phyloP scores from a whole-genome alignment of 1,284 basidiomycete genomes.

The Apiotrichum montevideense region DNA sequence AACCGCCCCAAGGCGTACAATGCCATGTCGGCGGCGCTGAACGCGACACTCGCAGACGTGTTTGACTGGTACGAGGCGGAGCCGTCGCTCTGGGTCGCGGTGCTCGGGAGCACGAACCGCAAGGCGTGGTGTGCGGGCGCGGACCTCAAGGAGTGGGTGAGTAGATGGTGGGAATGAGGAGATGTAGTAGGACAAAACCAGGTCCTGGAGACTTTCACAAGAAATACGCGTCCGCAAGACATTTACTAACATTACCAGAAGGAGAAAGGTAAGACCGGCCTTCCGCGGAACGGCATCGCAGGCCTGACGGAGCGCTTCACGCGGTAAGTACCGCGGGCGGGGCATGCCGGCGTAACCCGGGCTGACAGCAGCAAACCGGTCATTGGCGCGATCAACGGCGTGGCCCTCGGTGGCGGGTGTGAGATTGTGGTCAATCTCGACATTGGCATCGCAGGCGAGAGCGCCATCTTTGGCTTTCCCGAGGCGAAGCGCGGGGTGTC shows the following conservation, averaged over 20 bases:
- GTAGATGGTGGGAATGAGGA: not conserved
- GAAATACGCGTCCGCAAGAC: not conserved
- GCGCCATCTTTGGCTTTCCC: constrained; percentile 12
- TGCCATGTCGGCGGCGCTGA: constrained; percentile 14
- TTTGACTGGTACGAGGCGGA: constrained; percentile 19
- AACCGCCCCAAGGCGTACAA: constrained; percentile 18
- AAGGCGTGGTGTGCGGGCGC: constrained; percentile 17
- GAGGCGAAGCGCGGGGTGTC: constrained; percentile 18
- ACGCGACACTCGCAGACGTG: constrained; percentile 6
- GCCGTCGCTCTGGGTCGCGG: constrained; percentile 11
- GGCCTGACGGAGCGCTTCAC: constrained; percentile 15
- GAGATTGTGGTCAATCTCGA: constrained; percentile 17
- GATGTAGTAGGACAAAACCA: too few species aligned
- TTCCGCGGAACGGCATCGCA: constrained; percentile 10
- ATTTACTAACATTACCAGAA: constrained; percentile 6
- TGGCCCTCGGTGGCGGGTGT: constrained; percentile 14
- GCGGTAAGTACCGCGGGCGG: not conserved
- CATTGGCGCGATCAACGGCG: constrained; percentile 17
- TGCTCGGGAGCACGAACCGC: constrained; percentile 10
- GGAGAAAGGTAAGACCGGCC: constrained; percentile 3
- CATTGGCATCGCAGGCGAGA: constrained; percentile 12
- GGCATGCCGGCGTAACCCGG: not conserved
- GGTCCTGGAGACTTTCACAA: not conserved
- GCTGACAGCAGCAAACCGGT: constrained; percentile 13
- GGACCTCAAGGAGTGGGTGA: constrained; percentile 15